phyloP scores from a whole-genome alignment of 2,329 filamentous ascomycete genomes.

The Thielaviopsis euricoi region DNA sequence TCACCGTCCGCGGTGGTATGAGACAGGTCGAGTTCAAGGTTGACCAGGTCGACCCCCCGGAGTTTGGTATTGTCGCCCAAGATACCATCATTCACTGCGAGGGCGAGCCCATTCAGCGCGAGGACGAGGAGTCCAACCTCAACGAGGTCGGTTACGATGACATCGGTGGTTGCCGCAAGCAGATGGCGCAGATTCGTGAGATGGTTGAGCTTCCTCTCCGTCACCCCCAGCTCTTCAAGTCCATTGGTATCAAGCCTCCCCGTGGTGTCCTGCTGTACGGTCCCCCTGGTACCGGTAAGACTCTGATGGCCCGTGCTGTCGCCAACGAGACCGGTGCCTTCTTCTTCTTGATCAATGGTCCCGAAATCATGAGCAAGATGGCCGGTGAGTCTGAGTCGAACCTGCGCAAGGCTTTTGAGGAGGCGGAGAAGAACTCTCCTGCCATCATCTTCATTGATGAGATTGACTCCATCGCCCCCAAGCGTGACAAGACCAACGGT shows the following conservation, averaged over 20 bases:
- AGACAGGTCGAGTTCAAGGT: constrained; percentile 99
- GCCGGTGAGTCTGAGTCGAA: constrained; percentile 98
- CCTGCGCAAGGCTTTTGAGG: constrained; percentile 95
- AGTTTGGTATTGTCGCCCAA: constrained; percentile 97
- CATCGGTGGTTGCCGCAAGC: constrained; percentile 97
- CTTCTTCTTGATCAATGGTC: constrained; percentile 99
- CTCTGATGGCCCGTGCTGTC: constrained; percentile 93
- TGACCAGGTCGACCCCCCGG: constrained; percentile 92
- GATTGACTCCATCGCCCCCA: constrained; percentile 96
- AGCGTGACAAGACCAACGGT: constrained; percentile 99
- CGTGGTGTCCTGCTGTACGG: constrained; percentile 94
- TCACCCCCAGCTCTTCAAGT: constrained; percentile 98
- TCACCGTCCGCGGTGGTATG: constrained; percentile 96
- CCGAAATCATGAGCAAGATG: constrained; percentile 99
- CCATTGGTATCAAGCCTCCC: constrained; percentile 98
- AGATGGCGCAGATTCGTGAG: constrained; percentile 99
- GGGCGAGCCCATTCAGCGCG: constrained; percentile 83
- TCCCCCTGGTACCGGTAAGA: constrained; percentile 98
- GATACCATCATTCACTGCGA: constrained; percentile 99
- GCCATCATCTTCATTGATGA: constrained; percentile 99
- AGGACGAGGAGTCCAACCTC: constrained; percentile 97
- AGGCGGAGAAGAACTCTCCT: constrained; percentile 98
- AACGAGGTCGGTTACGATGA: constrained; percentile 99
- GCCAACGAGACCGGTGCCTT: constrained; percentile 98
- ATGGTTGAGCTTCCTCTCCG: constrained; percentile 93